phyloP scores from a whole-genome alignment of 2,329 filamentous ascomycete species.

The Purpureocillium lavendulum region DNA sequence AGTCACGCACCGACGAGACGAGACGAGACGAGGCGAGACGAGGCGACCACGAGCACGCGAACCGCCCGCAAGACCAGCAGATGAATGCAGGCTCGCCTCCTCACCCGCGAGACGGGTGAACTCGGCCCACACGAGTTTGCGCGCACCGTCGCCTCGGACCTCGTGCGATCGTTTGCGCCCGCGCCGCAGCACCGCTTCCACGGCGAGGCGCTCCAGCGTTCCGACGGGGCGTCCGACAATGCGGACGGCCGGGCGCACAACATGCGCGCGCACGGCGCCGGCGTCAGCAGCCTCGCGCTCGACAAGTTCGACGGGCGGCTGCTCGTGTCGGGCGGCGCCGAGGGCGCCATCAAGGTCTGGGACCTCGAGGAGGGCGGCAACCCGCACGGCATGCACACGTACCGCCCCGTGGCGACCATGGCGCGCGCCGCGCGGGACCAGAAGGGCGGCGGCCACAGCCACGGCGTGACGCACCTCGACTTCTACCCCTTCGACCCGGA shows the following conservation, averaged over 20 bases:
- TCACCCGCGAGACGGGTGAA: slow-evolving; percentile 67
- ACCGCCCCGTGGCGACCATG: slow-evolving; percentile 45
- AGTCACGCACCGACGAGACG: neutral
- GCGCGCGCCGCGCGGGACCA: slow-evolving; percentile 28
- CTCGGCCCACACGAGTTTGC: slow-evolving; percentile 56
- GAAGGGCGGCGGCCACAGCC: slow-evolving; percentile 41
- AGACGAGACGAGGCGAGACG: too few species aligned
- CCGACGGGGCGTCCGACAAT: slow-evolving; percentile 8
- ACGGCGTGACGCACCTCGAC: slow-evolving; percentile 66
- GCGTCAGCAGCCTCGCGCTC: slow-evolving; percentile 70
- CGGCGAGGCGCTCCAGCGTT: slow-evolving; percentile 28
- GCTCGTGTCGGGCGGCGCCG: slow-evolving; percentile 76
- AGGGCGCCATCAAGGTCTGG: slow-evolving; percentile 80
- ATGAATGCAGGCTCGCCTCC: slow-evolving; percentile 65
- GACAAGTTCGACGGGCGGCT: slow-evolving; percentile 73
- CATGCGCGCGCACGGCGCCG: slow-evolving; percentile 63
- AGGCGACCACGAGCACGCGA: too few species aligned
- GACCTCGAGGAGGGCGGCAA: slow-evolving; percentile 60
- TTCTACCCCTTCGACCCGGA: slow-evolving; percentile 74
- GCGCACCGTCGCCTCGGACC: slow-evolving; percentile 53
- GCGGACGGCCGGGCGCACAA: slow-evolving; percentile 22
- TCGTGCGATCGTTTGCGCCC: slow-evolving; percentile 62
- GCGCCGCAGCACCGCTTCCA: slow-evolving; percentile 63
- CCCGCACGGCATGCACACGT: slow-evolving; percentile 36
- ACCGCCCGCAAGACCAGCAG: slow-evolving; percentile 12